Evolutionary conservation across 192 early-diverging fungal genomes (phyloP).

Genomic region (Umbelopsis vinacea): DNA sequence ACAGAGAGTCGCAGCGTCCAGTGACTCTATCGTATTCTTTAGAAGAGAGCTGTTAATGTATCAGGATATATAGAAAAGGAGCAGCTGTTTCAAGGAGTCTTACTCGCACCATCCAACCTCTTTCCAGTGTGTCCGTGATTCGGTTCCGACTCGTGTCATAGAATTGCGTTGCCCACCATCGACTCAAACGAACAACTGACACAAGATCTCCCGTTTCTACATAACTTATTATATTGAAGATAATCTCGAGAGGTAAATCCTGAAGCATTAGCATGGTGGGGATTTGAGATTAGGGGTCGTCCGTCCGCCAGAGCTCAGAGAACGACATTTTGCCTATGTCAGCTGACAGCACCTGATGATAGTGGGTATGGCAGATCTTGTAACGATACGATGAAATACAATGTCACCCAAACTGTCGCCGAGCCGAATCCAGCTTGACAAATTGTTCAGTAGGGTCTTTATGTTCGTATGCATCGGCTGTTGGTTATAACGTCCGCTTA

Average conservation of each 20-base stretch:
- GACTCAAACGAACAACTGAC: background rate
- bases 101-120: background rate
- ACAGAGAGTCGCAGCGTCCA: background rate
- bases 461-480: too few species aligned
- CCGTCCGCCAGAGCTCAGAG: too few species aligned
- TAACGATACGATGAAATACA: too few species aligned
- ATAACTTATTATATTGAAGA: background rate
- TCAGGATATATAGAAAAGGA: background rate
- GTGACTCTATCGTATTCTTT: background rate
- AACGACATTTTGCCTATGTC: too few species aligned
- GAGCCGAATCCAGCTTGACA: too few species aligned
- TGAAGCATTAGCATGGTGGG: background rate
- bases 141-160: background rate
- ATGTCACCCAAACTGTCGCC: too few species aligned
- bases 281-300: too few species aligned
- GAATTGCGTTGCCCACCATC: background rate
- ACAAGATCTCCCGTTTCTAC: background rate
- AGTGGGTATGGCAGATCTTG: too few species aligned
- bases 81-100: background rate
- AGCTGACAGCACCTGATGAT: too few species aligned
- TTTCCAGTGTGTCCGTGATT: background rate
- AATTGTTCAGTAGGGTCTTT: too few species aligned
- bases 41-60: background rate
- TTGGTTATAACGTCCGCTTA: too few species aligned
- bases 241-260: background rate